Conservation (phyloP, 1,284 basidiomycete genomes). For the Amylostereum areolatum region DNA sequence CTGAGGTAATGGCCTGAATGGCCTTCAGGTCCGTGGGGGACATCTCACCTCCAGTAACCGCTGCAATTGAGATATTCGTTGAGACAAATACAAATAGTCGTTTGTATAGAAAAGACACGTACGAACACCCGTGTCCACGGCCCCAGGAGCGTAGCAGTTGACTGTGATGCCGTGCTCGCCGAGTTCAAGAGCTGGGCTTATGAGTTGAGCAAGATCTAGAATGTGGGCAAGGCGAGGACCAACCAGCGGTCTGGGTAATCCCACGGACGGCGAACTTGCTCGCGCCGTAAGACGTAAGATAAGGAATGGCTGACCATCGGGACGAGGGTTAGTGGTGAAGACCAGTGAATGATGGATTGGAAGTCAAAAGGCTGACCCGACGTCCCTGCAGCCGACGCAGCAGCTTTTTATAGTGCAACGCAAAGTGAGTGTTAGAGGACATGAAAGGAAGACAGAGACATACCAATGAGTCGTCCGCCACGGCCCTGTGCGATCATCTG, state of each 20-base stretch:
- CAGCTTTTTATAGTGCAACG: slow-evolving; percentile 4
- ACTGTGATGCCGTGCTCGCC: slow-evolving; percentile 26
- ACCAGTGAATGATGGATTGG: no score
- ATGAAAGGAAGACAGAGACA: background rate
- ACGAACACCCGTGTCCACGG: slow-evolving; percentile 10
- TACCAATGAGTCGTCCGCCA: slow-evolving; percentile 24
- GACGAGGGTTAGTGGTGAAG: background rate
- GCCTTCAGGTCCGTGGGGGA: background rate
- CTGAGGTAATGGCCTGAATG: background rate
- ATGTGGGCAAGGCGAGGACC: background rate
- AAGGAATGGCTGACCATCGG: background rate
- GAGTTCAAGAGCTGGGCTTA: slow-evolving; percentile 22
- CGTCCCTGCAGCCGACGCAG: slow-evolving; percentile 15
- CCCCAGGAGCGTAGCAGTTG: slow-evolving; percentile 28
- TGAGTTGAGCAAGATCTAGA: no score
- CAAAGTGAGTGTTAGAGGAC: background rate
- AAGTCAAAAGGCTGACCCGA: slow-evolving; percentile 3
- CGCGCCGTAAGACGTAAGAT: slow-evolving; percentile 8
- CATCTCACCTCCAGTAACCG: background rate
- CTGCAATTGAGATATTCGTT: background rate
- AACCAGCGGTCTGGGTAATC: slow-evolving; percentile 15
- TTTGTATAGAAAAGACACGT: background rate
- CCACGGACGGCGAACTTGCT: slow-evolving; percentile 17
- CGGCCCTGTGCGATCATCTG: slow-evolving; percentile 27
- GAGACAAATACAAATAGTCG: background rate